A percentile compares a stretch with the other conserved stretches of the same genome.
Conservation (phyloP, 345 rosid species). For the Syzygium grande region DNA sequence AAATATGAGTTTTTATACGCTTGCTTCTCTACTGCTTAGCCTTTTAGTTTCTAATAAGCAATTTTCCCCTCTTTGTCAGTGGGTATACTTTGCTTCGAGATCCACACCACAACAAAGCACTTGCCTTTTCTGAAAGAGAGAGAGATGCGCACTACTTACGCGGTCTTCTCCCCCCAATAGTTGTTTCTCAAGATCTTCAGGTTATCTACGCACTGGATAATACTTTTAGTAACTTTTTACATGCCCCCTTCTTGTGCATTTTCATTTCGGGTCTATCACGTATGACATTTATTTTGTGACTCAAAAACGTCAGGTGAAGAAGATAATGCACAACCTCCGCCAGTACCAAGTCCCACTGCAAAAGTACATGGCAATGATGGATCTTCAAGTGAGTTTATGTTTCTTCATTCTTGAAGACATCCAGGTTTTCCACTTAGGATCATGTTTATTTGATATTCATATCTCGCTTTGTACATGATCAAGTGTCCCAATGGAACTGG, state of each 20-base stretch:
- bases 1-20: neutral
- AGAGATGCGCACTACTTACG: slow-evolving; percentile 84
- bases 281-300: neutral
- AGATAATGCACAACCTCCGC: slow-evolving; percentile 72
- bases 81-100: slow-evolving; percentile 86
- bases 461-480: neutral
- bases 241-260: neutral
- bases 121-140: slow-evolving; percentile 76
- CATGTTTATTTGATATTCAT: neutral
- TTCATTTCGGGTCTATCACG: neutral
- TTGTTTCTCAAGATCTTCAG: slow-evolving; percentile 85
- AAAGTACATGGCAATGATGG: slow-evolving; percentile 95
- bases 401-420: neutral
- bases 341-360: slow-evolving; percentile 87
- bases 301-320: slow-evolving; percentile 53
- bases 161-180: slow-evolving; percentile 89
- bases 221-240: neutral
- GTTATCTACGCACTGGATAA: slow-evolving; percentile 12
- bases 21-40: neutral
- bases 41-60: neutral
- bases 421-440: neutral
- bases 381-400: slow-evolving; percentile 58
- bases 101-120: slow-evolving; percentile 97
- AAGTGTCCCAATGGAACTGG: neutral
- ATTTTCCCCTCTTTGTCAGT: slow-evolving; percentile 28